Conservation (phyloP, 345 rosid genomes). For the Linum lewisii region DNA sequence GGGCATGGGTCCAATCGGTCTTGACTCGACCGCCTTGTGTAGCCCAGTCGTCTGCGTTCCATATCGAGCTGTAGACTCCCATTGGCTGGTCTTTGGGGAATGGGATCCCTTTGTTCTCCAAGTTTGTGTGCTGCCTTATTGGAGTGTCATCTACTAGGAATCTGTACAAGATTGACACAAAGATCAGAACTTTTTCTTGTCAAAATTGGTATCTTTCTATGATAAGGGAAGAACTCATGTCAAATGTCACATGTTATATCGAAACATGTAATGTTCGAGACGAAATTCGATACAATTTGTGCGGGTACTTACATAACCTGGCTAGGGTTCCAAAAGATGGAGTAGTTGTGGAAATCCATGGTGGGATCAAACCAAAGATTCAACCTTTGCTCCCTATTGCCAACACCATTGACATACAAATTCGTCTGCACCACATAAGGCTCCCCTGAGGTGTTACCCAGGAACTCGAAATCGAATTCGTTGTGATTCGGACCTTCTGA, state of each 20-base stretch:
- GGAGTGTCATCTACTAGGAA: constrained; percentile 72
- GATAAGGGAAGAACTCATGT: too few species aligned
- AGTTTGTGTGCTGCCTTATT: constrained; percentile 63
- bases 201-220: background rate
- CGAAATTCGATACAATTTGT: too few species aligned
- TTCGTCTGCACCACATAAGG: constrained; percentile 85
- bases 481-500: constrained; percentile 71
- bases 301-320: constrained; percentile 59
- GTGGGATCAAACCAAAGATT: constrained; percentile 93
- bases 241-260: too few species aligned
- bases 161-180: constrained; percentile 22
- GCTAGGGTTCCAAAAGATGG: constrained; percentile 72
- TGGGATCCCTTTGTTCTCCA: constrained; percentile 59
- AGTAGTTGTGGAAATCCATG: constrained; percentile 58
- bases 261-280: too few species aligned
- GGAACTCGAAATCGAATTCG: constrained; percentile 76
- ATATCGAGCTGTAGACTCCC: constrained; percentile 53
- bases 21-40: constrained; percentile 71
- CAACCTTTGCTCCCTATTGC: constrained; percentile 66
- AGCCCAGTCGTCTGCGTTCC: constrained; percentile 91
- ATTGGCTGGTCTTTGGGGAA: constrained; percentile 74
- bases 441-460: constrained; percentile 58
- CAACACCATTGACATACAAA: constrained; percentile 54
- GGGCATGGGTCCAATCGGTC: constrained; percentile 66
- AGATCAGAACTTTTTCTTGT: background rate